Conservation (phyloP, 805 yeast species). For the Candida schatavii region DNA sequence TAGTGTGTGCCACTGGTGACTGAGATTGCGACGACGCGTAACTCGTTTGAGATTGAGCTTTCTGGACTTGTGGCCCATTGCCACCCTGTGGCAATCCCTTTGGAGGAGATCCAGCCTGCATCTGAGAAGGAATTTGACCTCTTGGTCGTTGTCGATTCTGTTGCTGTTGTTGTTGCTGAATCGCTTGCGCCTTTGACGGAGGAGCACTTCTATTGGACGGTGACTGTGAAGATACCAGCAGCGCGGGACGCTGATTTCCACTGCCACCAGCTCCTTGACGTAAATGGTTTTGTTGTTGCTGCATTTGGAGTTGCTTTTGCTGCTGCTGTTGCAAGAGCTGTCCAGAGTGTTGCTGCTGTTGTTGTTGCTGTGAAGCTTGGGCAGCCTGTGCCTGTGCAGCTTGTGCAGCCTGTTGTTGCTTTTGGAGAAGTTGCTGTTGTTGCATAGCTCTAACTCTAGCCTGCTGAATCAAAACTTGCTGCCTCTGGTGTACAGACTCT, state of each 20-base stretch:
- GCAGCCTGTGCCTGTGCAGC: slow-evolving; percentile 8
- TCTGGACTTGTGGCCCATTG: neutral
- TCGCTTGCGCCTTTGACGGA: neutral
- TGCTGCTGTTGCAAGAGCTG: slow-evolving; percentile 10
- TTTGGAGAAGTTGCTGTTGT: slow-evolving; percentile 30
- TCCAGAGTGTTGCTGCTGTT: slow-evolving; percentile 6
- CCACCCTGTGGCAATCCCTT: neutral
- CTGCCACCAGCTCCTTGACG: slow-evolving; percentile 2
- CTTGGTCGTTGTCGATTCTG: too few relatives aligned
- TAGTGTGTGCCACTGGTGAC: neutral
- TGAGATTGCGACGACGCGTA: neutral
- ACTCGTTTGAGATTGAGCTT: neutral
- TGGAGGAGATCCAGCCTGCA: neutral
- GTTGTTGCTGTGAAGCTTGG: slow-evolving; percentile 7
- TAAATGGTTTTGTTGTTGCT: neutral
- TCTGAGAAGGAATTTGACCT: neutral
- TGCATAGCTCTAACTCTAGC: slow-evolving; percentile 43
- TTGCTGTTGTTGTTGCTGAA: neutral
- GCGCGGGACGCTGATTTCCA: slow-evolving; percentile 1
- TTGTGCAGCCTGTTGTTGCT: slow-evolving; percentile 9
- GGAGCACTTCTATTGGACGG: neutral
- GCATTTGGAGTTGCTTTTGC: slow-evolving; percentile 6
- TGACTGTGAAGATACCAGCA: slow-evolving; percentile 5
- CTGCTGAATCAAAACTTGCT: slow-evolving; percentile 49
- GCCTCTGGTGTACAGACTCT: slow-evolving; percentile 72